phyloP scores from a whole-genome alignment of 805 yeast species.

The Pichia sporocuriosa region DNA sequence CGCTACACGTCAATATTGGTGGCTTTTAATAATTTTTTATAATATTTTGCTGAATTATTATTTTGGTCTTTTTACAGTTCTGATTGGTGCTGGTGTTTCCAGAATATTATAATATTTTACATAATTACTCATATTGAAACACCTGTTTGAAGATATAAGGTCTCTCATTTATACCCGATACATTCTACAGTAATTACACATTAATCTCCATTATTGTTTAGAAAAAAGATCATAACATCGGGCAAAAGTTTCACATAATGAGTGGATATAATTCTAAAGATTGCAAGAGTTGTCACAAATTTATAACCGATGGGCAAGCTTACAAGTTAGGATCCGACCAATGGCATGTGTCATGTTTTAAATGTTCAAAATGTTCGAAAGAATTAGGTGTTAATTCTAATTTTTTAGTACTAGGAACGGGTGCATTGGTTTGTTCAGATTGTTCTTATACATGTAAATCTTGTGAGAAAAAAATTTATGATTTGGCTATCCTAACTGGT shows the following conservation, averaged over 20 bases:
- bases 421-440: conserved; percentile 80
- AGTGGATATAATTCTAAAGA: conserved; percentile 17
- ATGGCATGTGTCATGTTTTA: conserved; percentile 93
- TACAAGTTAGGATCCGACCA: conserved; percentile 90
- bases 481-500: conserved; percentile 89
- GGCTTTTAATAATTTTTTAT: too few relatives aligned
- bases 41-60: too few relatives aligned
- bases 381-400: conserved; percentile 82
- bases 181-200: neutral
- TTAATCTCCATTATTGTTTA: neutral
- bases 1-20: too few relatives aligned
- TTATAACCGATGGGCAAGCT: conserved; percentile 86
- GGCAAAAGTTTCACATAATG: neutral
- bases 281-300: conserved; percentile 36
- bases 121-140: too few relatives aligned
- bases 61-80: too few relatives aligned
- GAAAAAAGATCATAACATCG: neutral
- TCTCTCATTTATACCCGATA: too few relatives aligned
- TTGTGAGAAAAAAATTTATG: conserved; percentile 83
- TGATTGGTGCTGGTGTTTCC: too few relatives aligned
- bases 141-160: too few relatives aligned
- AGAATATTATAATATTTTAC: too few relatives aligned
- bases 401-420: conserved; percentile 87
- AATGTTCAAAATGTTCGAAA: conserved; percentile 77
- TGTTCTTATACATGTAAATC: conserved; percentile 88